Base-by-base conservation (phyloP, 2,329 filamentous ascomycete species). In the Zopfia rhizophila region DNA sequence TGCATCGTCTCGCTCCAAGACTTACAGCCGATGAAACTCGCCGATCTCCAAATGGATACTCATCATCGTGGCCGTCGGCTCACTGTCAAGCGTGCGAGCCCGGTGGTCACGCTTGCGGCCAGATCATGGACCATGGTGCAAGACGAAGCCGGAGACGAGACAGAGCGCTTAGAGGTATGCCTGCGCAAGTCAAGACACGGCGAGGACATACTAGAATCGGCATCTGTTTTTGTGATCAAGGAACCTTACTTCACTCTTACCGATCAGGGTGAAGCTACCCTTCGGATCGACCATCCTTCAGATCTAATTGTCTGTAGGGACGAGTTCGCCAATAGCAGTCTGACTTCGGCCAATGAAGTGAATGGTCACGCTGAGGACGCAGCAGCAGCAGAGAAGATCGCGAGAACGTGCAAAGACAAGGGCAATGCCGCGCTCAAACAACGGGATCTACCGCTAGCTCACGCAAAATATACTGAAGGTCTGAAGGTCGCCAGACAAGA, bases 271-370 rank as follows among this genome's bases (percentile, higher is more conserved):
- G 42, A 65, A 2, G 78, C 78, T 55, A 73, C 66, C 0, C 23
- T 84, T 16, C 72, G 79, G 2, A 77, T 83, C 10, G 81, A 84
- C 42, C 82, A 84, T 56, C 60, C 78, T 13, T 76, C 74, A 17
- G 81, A 84, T 45, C 53, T 84, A 13, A 53, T 76, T 12, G 71
- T 69, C 49, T 56, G 79, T 2, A 46, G 63, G 1, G 48, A 59
- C 0, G 47, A 60, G 18, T 72, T 80, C 12, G 41, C 61, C 17
- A 63, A 12, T 30, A 27, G 27, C 16, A 25, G 49, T 3, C 42
- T 53, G 39, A 29, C 51, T 38, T 57, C 57, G 32, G 24, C 18
- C 1, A 7, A 45, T 29, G 16, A 59, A 43, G 12, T 18, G 19
- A 3, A 56, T 61, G 39, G 76, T 76, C 0, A 78, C 5, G 5